phyloP scores from a whole-genome alignment of 2,329 filamentous ascomycete species.

The Cladophialophora exuberans region DNA sequence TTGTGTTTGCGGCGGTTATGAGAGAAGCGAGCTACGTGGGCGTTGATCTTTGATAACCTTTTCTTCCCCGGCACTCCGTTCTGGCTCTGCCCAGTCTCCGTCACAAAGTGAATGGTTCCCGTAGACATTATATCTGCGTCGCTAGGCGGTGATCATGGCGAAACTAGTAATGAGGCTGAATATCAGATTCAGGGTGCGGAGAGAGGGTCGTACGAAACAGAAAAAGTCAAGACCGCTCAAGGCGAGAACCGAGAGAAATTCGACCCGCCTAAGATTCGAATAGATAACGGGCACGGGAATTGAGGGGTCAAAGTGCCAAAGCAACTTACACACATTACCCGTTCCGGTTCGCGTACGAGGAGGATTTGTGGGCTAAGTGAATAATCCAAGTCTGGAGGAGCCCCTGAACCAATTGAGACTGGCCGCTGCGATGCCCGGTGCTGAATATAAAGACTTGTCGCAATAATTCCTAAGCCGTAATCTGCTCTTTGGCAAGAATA shows the following conservation, averaged over 20 bases:
- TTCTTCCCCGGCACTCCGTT: conserved; percentile 4
- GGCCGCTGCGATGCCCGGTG: background rate
- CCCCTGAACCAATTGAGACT: background rate
- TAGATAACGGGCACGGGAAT: background rate
- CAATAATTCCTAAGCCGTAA: background rate
- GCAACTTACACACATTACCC: conserved; percentile 9
- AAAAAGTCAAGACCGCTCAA: background rate
- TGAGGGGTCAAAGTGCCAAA: conserved; percentile 7
- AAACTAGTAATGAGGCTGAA: background rate
- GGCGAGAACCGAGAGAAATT: background rate
- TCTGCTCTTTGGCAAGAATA: no score
- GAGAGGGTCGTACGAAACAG: background rate
- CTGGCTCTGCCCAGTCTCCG: conserved; percentile 10
- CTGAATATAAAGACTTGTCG: conserved; percentile 1
- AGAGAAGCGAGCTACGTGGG: conserved; percentile 13
- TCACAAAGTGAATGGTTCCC: conserved; percentile 13
- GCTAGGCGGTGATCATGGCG: conserved; percentile 2
- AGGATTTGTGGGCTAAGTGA: background rate
- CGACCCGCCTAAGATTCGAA: no score
- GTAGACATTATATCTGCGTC: background rate
- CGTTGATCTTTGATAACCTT: conserved; percentile 11
- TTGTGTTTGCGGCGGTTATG: conserved; percentile 14
- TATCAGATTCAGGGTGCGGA: conserved; percentile 8
- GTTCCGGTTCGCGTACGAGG: background rate
- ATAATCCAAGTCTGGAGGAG: conserved; percentile 7